Evolutionary conservation across 2,329 filamentous ascomycete genomes (phyloP).

Genomic region (Biscogniauxia marginata): DNA sequence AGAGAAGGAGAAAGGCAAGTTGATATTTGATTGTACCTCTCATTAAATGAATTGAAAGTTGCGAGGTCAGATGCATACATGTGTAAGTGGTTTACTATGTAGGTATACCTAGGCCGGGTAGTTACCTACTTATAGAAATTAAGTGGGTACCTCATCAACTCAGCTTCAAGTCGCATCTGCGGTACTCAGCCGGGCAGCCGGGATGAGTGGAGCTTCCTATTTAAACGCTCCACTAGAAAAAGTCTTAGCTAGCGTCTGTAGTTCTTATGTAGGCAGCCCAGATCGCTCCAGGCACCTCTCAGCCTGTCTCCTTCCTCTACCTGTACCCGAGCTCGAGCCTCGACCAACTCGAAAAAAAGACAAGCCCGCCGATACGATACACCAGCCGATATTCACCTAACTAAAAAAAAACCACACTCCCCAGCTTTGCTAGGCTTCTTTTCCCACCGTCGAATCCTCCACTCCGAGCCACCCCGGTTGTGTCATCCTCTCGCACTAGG

Average conservation of each 20-base stretch:
- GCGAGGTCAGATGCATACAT: no score
- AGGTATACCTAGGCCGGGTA: no score
- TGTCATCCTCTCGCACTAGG: background rate
- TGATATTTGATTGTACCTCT: no score
- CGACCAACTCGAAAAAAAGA: background rate
- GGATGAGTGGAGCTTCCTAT: background rate
- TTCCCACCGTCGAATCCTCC: background rate
- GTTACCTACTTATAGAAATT: no score
- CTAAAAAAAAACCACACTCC: background rate
- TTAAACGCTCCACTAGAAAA: background rate
- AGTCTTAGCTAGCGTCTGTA: background rate
- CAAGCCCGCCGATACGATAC: background rate
- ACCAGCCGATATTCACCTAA: background rate
- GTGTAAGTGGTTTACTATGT: no score
- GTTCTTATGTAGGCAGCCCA: no score
- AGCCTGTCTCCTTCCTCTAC: background rate
- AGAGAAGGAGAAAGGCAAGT: no score
- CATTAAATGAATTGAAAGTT: no score
- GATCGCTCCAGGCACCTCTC: background rate
- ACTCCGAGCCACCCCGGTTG: background rate
- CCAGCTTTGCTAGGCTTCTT: background rate
- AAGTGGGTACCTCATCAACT: no score
- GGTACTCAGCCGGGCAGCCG: background rate
- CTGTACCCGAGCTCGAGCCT: background rate
- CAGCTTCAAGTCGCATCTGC: no score